Percentiles rank a stretch among this genome's conserved stretches.
These are phyloP conservation scores for Lactarius akahatsu DNA, from an alignment of 768 basidiomycete species.

Conservation along the genomic window DNA sequence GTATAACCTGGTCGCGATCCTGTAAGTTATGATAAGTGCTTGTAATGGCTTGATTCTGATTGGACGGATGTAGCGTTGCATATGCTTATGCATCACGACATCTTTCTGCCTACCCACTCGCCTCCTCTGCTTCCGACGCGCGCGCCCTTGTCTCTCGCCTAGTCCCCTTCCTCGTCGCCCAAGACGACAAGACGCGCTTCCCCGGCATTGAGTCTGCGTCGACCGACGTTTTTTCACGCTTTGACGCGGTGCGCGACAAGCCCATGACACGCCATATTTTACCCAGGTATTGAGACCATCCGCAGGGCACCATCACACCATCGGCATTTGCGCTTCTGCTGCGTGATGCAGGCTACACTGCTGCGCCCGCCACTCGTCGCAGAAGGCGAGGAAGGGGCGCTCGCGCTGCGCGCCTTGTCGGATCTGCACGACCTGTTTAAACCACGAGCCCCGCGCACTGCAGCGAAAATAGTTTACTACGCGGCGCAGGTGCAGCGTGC, in stretches of 20 bases:
- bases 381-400: conserved; percentile 29
- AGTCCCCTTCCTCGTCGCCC: conserved; percentile 64
- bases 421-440: conserved; percentile 46
- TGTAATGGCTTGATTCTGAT: neutral
- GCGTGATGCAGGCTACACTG: conserved; percentile 51
- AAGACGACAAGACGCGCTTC: conserved; percentile 55
- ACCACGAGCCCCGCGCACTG: conserved; percentile 37
- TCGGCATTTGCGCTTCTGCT: conserved; percentile 53
- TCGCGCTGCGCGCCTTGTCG: conserved; percentile 43
- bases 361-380: conserved; percentile 47
- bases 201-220: conserved; percentile 50
- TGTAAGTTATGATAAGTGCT: conserved; percentile 45
- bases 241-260: conserved; percentile 47
- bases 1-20: conserved; percentile 68
- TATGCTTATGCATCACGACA: conserved; percentile 68
- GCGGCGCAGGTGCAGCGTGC: conserved; percentile 49
- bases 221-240: conserved; percentile 67
- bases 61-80: conserved; percentile 48
- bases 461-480: conserved; percentile 69
- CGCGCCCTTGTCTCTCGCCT: conserved; percentile 51
- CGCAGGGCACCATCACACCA: conserved; percentile 37
- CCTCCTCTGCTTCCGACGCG: conserved; percentile 41
- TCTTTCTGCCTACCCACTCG: conserved; percentile 58
- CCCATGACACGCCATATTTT: neutral
- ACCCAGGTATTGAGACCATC: neutral